Evolutionary conservation across 495 filamentous ascomycete genomes (phyloP), one percentile per base, ranked within the genome.

Genomic region (Tuber brumale): DNA sequence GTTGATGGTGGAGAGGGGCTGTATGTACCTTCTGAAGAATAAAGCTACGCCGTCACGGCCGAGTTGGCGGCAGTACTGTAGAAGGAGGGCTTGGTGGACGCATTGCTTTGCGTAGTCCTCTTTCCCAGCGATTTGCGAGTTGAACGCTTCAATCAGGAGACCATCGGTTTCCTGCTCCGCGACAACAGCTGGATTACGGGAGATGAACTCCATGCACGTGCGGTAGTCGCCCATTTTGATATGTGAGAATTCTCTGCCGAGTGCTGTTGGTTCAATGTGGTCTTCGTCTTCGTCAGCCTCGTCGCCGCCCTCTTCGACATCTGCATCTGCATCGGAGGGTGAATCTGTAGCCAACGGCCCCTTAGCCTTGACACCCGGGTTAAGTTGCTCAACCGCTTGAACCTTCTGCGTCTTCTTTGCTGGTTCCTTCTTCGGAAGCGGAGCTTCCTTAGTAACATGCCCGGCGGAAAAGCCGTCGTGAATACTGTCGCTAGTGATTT

Each of bases 381-480:
- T 99, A 72, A 97, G 85, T 44, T 97, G 88, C 85, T 97, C 93
- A 73, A 94, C 89, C 23, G 89, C 85, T 74, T 85, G 84, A 70
- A 85, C 83, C 72, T 86, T 87, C 79, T 84, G 85, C 57, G 77
- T 80, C 69, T 85, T 84, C 79, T 77, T 83, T 66, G 57, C 57
- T 14, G 57, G 57, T 80, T 85, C 85, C 76, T 83, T 87, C 79
- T 82, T 84, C 45, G 70, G 84, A 72, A 70, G 84, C 76, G 31
- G 84, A 76, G 79, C 73, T 3, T 88, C 84, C 83, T 94, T 95
- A 75, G 89, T 84, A 71, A 99, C 88, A 76, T 91, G 86, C 3
- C 93, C 94, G 80, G 88, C 91, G 83, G 95, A 90, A 83, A 99
- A 99, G 18, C 95, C 95, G n/a, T 91, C 93, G 82, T 97, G 94